Conservation (phyloP, 2,329 filamentous ascomycete species). For the Stemphylium beticola region DNA sequence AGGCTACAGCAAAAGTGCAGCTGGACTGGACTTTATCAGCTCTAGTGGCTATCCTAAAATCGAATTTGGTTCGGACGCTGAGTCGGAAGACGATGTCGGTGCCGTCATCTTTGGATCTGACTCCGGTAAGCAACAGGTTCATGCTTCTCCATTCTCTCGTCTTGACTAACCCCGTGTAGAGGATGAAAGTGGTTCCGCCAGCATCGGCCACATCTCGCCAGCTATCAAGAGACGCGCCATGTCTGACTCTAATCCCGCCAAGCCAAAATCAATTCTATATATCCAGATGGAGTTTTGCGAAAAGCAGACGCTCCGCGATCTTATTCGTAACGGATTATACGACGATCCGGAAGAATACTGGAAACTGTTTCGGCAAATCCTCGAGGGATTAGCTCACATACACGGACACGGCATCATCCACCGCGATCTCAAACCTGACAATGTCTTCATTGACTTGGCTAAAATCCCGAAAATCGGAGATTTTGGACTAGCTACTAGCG, state of each 20-base stretch:
- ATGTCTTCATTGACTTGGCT: conserved; percentile 90
- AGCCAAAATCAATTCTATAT: conserved; percentile 78
- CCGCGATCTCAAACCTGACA: conserved; percentile 94
- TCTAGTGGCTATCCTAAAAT: conserved; percentile 79
- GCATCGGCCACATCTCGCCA: conserved; percentile 42
- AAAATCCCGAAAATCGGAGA: conserved; percentile 96
- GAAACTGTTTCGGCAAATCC: conserved; percentile 87
- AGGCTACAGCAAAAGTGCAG: conserved; percentile 74
- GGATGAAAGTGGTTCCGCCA: conserved; percentile 52
- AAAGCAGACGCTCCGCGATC: conserved; percentile 85
- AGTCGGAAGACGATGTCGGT: conserved; percentile 48
- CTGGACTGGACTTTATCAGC: conserved; percentile 86
- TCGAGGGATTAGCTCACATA: conserved; percentile 89
- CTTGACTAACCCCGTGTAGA: conserved; percentile 42
- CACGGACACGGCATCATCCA: conserved; percentile 92
- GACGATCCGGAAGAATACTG: conserved; percentile 80
- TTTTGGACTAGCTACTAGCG: conserved; percentile 91
- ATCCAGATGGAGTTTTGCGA: conserved; percentile 99
- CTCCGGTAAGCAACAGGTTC: conserved; percentile 31
- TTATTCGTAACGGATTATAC: conserved; percentile 77
- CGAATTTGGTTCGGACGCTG: conserved; percentile 73
- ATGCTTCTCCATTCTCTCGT: too few relatives aligned
- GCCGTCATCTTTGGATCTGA: conserved; percentile 49
- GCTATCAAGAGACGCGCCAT: conserved; percentile 47
- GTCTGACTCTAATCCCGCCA: conserved; percentile 55